phyloP scores from a whole-genome alignment of 331 rosid species.

The Malus hybrid region DNA sequence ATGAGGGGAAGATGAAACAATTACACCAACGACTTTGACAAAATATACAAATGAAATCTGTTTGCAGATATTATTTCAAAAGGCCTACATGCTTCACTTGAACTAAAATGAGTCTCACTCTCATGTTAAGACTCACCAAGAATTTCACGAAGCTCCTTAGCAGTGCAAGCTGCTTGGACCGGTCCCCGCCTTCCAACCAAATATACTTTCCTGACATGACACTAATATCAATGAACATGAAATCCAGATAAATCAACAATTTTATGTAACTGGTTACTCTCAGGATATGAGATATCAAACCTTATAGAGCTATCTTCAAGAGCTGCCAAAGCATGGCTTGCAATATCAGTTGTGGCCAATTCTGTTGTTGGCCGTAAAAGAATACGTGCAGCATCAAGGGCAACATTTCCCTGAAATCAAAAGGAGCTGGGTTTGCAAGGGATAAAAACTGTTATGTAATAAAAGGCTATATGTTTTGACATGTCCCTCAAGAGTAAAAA shows the following conservation, averaged over 20 bases:
- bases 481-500: not conserved
- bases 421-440: conserved; percentile 3
- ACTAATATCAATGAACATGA: not conserved
- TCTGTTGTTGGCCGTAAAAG: conserved; percentile 64
- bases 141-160: conserved; percentile 85
- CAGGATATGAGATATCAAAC: conserved; percentile 29
- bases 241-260: not conserved
- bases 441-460: not conserved
- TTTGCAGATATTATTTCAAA: not conserved
- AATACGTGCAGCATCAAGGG: conserved; percentile 85
- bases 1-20: not conserved
- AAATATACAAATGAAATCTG: not conserved
- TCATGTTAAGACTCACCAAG: conserved; percentile 49
- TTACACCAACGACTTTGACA: not conserved
- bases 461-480: not conserved
- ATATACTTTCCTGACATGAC: conserved; percentile 60
- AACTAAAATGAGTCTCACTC: not conserved
- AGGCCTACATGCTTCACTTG: not conserved
- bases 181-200: conserved; percentile 99
- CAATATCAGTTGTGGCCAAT: conserved; percentile 77
- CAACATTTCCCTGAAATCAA: conserved; percentile 86
- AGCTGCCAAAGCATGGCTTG: conserved; percentile 72
- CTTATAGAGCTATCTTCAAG: conserved; percentile 76
- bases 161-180: conserved; percentile 93
- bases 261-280: not conserved